Conservation (phyloP, 495 filamentous ascomycete genomes). For the Penicillium silybi region DNA sequence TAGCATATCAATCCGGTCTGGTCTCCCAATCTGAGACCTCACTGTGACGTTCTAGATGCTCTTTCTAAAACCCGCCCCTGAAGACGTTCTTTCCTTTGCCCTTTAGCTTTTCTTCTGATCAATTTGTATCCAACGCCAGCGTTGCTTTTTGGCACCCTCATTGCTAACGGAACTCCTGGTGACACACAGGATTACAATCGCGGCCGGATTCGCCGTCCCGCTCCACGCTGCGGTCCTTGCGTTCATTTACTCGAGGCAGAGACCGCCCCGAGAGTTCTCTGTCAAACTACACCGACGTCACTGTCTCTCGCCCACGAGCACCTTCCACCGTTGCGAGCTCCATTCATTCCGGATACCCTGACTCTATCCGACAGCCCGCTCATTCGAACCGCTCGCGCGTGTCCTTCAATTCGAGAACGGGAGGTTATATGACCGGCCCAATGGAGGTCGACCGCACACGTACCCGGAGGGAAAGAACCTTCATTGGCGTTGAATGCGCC, state of each 20-base stretch:
- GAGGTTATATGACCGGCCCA: slow-evolving; percentile 64
- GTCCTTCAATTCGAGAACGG: slow-evolving; percentile 48
- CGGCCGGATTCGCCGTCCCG: slow-evolving; percentile 34
- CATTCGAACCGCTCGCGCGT: slow-evolving; percentile 36
- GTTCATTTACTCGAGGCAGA: slow-evolving; percentile 23
- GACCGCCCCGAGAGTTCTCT: slow-evolving; percentile 31
- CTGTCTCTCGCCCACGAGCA: slow-evolving; percentile 20
- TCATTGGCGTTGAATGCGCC: slow-evolving; percentile 89
- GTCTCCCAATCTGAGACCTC: slow-evolving; percentile 11
- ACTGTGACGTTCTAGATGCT: slow-evolving; percentile 13
- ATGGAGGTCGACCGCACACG: slow-evolving; percentile 75
- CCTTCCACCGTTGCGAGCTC: slow-evolving; percentile 26
- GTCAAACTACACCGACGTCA: slow-evolving; percentile 25
- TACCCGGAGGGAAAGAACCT: slow-evolving; percentile 86
- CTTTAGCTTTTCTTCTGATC: background rate
- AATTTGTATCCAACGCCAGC: slow-evolving; percentile 2
- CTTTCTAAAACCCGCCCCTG: slow-evolving; percentile 1
- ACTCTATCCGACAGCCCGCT: slow-evolving; percentile 13
- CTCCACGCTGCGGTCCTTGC: slow-evolving; percentile 34
- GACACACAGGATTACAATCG: slow-evolving; percentile 30
- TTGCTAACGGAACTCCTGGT: slow-evolving; percentile 16
- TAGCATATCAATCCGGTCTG: slow-evolving; percentile 4
- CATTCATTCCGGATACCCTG: slow-evolving; percentile 14
- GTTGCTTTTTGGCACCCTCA: slow-evolving; percentile 11
- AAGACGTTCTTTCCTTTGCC: background rate